Conservation (phyloP, 2,329 filamentous ascomycete genomes). For the Fusarium heterosporum region DNA sequence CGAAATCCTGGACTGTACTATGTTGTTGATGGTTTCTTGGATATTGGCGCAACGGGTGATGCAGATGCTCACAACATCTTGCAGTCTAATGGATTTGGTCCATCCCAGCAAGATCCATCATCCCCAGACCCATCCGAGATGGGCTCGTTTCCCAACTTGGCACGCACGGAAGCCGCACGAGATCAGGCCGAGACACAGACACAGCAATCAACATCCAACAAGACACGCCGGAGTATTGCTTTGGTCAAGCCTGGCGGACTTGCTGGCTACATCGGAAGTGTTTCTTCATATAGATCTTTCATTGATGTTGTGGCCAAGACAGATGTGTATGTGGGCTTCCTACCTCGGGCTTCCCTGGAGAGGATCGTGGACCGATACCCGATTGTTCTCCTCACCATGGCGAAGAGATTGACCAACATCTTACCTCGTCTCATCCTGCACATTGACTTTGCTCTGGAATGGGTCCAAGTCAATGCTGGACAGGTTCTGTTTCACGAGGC, state of each 20-base stretch:
- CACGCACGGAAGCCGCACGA: slow-evolving; percentile 46
- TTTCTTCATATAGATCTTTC: slow-evolving; percentile 95
- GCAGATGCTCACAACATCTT: slow-evolving; percentile 52
- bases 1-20: slow-evolving; percentile 98
- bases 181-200: slow-evolving; percentile 51
- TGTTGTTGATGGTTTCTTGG: slow-evolving; percentile 95
- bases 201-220: slow-evolving; percentile 60
- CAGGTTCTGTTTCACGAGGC: slow-evolving; percentile 94
- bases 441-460: slow-evolving; percentile 98
- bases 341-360: slow-evolving; percentile 87
- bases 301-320: slow-evolving; percentile 98
- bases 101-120: slow-evolving; percentile 34
- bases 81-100: slow-evolving; percentile 44
- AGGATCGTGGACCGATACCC: slow-evolving; percentile 93
- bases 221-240: slow-evolving; percentile 76
- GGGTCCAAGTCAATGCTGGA: slow-evolving; percentile 95
- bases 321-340: slow-evolving; percentile 96
- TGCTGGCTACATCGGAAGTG: slow-evolving; percentile 92
- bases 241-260: slow-evolving; percentile 94
- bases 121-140: slow-evolving; percentile 41
- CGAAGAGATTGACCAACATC: slow-evolving; percentile 90
- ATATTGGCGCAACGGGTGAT: slow-evolving; percentile 80
- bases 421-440: slow-evolving; percentile 91
- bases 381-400: slow-evolving; percentile 93
- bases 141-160: slow-evolving; percentile 48